Percentiles rank a stretch among this genome's conserved stretches.
Conservation (phyloP, 225 moss, liverwort and hornwort genomes). For the Sphagnum contortum region DNA sequence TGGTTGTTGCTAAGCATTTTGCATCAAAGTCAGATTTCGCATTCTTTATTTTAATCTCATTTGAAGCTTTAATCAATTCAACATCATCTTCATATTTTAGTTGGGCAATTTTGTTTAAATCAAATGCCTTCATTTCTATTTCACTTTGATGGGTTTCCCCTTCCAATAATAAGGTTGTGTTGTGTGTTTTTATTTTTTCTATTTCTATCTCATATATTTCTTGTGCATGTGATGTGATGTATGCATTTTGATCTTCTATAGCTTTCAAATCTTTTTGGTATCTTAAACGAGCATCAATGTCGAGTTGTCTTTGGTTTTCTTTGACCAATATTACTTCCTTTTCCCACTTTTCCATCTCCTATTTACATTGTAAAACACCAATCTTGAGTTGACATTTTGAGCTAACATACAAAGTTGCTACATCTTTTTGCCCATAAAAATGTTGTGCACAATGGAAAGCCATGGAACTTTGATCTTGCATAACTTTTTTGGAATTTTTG, state of each 20-base stretch:
- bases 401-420: too few relatives aligned
- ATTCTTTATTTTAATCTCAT: constrained; percentile 11
- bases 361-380: too few relatives aligned
- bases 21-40: constrained; percentile 14
- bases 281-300: constrained; percentile 7
- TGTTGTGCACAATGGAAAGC: too few relatives aligned
- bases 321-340: constrained; percentile 4
- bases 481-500: background rate
- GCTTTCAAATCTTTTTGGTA: constrained; percentile 15
- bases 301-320: constrained; percentile 2
- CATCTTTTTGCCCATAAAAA: too few relatives aligned
- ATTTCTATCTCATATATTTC: constrained; percentile 16
- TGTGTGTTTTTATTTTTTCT: constrained; percentile 9
- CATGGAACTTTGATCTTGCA: too few relatives aligned
- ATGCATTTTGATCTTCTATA: constrained; percentile 11
- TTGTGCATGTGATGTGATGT: constrained; percentile 8
- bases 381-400: too few relatives aligned
- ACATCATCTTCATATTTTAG: constrained; percentile 14
- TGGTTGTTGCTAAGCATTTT: constrained; percentile 6
- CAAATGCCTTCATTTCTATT: constrained; percentile 1
- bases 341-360: constrained; percentile 10
- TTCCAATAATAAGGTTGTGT: constrained; percentile 4
- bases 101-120: constrained; percentile 10
- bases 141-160: constrained; percentile 12
- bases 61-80: constrained; percentile 9